Base-by-base conservation (phyloP, 106 monocot genomes). In the Dioscorea dumetorum region DNA sequence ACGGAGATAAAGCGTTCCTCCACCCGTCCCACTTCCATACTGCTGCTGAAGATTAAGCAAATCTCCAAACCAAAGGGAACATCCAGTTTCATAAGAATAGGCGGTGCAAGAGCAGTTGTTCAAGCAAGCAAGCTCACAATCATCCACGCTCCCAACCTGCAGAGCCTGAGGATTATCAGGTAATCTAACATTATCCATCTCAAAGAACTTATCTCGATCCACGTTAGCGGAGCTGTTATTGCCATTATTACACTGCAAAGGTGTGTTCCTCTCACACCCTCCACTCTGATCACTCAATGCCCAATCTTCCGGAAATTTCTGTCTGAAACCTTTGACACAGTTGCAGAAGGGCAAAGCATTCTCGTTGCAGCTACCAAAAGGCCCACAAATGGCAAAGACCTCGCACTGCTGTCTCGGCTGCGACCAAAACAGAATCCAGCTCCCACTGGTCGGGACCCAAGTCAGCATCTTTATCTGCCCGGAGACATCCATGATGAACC, bases 71-170 rank as follows among this genome's bases (percentile, higher is more conserved):
- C 82, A 86, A 17, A 82, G 0, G 20, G 60, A 56, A 33, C 85
- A 86, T 0, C 60, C 67, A 19, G 50, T 22, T 22, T 12, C 60
- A 48, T 63, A 74, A 20, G 87, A 63, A 58, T 76, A 86, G 23
- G 70, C 87, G 64, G 66, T 77, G 58, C 87, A 87, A 58, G 72
- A 66, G 49, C 83, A 83, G 34, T 83, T 80, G 7, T 49, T 66
- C 74, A 74, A 63, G 71, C 83, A 87, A 49, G 61, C 52, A 23
- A 22, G 64, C 49, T 74, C 67, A 50, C 87, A 87, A 8, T 83
- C 59, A 9, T 67, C 58, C 18, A 23, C 1, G 22, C 54, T 70
- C 13, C 24, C 61, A 22, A 17, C 63, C 12, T 20, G n/a, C 24
- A 64, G 14, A 7, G 28, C 20, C 56, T 18, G 63, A 5, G 52